Evolutionary conservation across 176 grass and related monocot species (phyloP), one percentile per base, ranked within the genome.

Genomic region (Eremochloa ophiuroides): DNA sequence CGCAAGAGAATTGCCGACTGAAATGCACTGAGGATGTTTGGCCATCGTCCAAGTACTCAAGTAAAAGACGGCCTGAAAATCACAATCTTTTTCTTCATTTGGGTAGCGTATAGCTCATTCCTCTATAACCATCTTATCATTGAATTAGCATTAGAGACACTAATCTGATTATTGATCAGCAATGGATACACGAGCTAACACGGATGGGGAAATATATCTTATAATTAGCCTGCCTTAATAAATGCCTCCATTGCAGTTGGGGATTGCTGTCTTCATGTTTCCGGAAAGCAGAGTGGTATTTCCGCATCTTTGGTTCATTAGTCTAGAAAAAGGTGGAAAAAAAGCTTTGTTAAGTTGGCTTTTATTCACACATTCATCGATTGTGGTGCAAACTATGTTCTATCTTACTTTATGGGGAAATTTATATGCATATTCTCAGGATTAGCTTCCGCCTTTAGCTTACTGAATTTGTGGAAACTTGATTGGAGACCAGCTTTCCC

Each of bases 231-330:
- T 67, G 43, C 66, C 28, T 77, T 71, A 55, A 66, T 62, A 82
- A 78, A 78, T 78, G 44, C 44, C 65, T 81, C 37, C 31, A 2
- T 73, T 67, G 73, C 66, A 78, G 77, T 86, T 66, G 83, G 87
- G 78, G 71, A 69, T 89, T 74, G 71, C 30, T 89, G 56, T 30
- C 27, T 60, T 73, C 83, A 5, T 85, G 82, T 72, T 82, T 89
- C 44, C 8, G 0, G 87, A 33, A 85, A 80, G 73, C 55, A 64
- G 9, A 23, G 18, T 17, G 78, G 71, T 64, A 31, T 72, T 66
- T 73, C 66, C 31, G 29, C 73, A 65, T 73, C 56, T 81, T 89
- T 76, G 27, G 8, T 62, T 55, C 56, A 31, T 56, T 74, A 42
- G 44, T 56, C 35, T 50, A 56, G 48, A 67, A 62, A 77, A 67